Evolutionary conservation across 1,284 basidiomycete genomes (phyloP).

Genomic region (Boletellus sp.): DNA sequence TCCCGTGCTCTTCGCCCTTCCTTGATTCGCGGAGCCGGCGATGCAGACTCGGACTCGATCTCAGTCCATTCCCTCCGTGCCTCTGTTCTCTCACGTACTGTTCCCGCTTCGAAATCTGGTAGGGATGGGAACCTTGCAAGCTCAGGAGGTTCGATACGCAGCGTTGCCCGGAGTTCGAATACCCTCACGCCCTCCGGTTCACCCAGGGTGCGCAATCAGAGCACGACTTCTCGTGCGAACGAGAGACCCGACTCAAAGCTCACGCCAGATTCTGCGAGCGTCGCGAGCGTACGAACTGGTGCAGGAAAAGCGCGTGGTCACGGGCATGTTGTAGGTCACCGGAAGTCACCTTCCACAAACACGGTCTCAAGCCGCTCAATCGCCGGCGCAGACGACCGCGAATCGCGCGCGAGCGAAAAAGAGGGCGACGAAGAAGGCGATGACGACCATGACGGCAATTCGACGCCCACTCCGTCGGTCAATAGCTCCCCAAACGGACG

Average conservation of each 20-base stretch:
- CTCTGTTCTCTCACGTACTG: constrained; percentile 52
- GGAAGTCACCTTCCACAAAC: constrained; percentile 20
- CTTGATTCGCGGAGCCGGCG: constrained; percentile 25
- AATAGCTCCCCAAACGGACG: constrained; percentile 19
- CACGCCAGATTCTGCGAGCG: constrained; percentile 40
- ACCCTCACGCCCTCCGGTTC: constrained; percentile 31
- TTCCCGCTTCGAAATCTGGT: constrained; percentile 31
- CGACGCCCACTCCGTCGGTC: constrained; percentile 16
- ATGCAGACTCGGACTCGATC: constrained; percentile 42
- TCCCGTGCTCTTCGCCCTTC: constrained; percentile 32
- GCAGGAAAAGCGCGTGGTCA: constrained; percentile 23
- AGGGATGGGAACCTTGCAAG: constrained; percentile 24
- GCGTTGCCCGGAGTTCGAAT: constrained; percentile 43
- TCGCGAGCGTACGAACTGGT: constrained; percentile 22
- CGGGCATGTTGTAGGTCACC: constrained; percentile 16
- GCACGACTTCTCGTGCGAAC: constrained; percentile 21
- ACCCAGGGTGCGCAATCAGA: constrained; percentile 28
- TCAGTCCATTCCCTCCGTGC: constrained; percentile 56
- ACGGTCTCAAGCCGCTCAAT: constrained; percentile 7
- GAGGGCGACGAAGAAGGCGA: constrained; percentile 9
- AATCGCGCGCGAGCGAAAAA: constrained; percentile 1
- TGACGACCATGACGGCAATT: constrained; percentile 15
- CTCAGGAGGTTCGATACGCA: constrained; percentile 40
- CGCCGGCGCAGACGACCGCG: neutral
- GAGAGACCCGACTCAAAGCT: constrained; percentile 65